Conservation (phyloP, 2,329 filamentous ascomycete species). For the Exserohilum turcica region DNA sequence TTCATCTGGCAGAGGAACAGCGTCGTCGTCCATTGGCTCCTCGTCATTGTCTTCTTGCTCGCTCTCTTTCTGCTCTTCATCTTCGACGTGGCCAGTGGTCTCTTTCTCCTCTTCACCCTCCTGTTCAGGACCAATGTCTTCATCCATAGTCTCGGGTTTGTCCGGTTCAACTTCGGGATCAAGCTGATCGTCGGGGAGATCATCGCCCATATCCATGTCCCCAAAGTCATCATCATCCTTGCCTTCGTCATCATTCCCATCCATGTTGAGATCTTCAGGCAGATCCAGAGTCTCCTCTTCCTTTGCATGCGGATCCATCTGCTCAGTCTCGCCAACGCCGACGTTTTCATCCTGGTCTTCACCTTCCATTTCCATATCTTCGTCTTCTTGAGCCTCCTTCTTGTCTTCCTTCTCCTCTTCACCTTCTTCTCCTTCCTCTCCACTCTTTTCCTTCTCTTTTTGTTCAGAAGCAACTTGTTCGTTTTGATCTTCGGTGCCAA, state of each 20-base stretch:
- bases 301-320: constrained; percentile 75
- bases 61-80: constrained; percentile 51
- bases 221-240: constrained; percentile 54
- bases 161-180: constrained; percentile 39
- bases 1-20: constrained; percentile 50
- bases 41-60: constrained; percentile 55
- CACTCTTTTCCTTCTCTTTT: constrained; percentile 55
- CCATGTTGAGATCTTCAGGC: constrained; percentile 85
- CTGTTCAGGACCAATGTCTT: constrained; percentile 42
- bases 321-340: constrained; percentile 69
- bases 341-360: constrained; percentile 67
- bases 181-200: constrained; percentile 41
- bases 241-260: constrained; percentile 66
- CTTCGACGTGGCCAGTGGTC: constrained; percentile 42
- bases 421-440: constrained; percentile 67
- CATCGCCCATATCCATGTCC: constrained; percentile 46
- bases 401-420: constrained; percentile 61
- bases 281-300: constrained; percentile 82
- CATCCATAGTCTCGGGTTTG: constrained; percentile 39
- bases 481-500: constrained; percentile 56
- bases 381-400: constrained; percentile 63
- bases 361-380: constrained; percentile 59
- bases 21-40: constrained; percentile 53
- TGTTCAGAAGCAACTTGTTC: constrained; percentile 55
- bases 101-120: constrained; percentile 43